Percentiles rank a stretch among this genome's conserved stretches.
Evolutionary conservation across 1,284 basidiomycete species (phyloP).

Genomic region (Apiotrichum gamsii): DNA sequence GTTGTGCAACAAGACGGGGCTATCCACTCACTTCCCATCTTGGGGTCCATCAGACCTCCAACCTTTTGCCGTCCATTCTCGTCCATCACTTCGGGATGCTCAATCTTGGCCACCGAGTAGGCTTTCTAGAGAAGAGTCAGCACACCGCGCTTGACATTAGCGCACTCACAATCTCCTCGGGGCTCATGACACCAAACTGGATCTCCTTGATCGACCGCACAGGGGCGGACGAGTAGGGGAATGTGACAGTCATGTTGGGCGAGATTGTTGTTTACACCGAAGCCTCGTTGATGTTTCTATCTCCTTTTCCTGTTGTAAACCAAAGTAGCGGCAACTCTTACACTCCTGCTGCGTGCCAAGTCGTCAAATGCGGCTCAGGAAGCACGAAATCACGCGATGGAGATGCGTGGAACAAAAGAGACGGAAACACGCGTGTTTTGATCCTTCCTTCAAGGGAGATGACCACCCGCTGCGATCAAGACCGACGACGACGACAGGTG

Average conservation of each 20-base stretch:
- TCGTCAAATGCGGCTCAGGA: too few relatives aligned
- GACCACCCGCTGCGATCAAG: too few relatives aligned
- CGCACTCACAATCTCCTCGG: slow-evolving; percentile 98
- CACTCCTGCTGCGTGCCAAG: too few relatives aligned
- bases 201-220: slow-evolving; percentile 93
- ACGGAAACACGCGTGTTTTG: too few relatives aligned
- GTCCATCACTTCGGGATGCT: slow-evolving; percentile 97
- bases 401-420: too few relatives aligned
- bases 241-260: slow-evolving; percentile 44
- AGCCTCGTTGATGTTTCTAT: neutral
- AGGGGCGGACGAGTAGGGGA: slow-evolving; percentile 81
- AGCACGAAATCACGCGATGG: neutral
- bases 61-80: slow-evolving; percentile 84
- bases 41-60: slow-evolving; percentile 93
- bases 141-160: too few relatives aligned
- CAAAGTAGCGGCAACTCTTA: too few relatives aligned
- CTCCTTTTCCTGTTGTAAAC: neutral
- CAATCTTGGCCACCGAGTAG: slow-evolving; percentile 95
- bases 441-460: too few relatives aligned
- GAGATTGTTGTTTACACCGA: slow-evolving; percentile 1
- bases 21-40: slow-evolving; percentile 68
- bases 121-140: slow-evolving; percentile 81
- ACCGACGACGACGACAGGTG: neutral
- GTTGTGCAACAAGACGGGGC: slow-evolving; percentile 12
- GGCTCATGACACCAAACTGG: slow-evolving; percentile 97